Base-by-base conservation (phyloP, 2,329 filamentous ascomycete genomes). In the Microcyclosporella mali region DNA sequence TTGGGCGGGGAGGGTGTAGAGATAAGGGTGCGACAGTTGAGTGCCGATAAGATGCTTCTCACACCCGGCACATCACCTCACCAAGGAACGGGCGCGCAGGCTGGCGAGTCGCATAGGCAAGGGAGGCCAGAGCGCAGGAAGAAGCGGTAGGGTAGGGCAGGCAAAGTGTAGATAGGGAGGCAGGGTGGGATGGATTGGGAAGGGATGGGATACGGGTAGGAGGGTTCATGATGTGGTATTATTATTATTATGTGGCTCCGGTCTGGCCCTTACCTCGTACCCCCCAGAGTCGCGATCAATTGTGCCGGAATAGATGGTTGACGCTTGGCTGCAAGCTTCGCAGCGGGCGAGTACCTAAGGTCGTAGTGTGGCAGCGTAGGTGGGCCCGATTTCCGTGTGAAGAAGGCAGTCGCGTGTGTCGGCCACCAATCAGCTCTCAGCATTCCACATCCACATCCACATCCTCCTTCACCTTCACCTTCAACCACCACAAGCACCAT, bases 41-140 rank as follows among this genome's bases (percentile, higher is more conserved):
- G 34, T 33, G 34, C 29, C 29, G 41, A 11, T 34, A 34, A 17
- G 16, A 8, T 34, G 14, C 21, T 25, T n/a, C 41, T 45, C 41
- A 41, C 45, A 19, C 36, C 33, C 46, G 43, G 46, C 41, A 43
- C 40, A 32, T 43, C 33, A 33, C 38, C 33, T 37, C 27, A 37
- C 34, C 35, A 45, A 45, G 46, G 46, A 49, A 28, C 33, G 42
- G 41, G 42, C 42, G 34, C 45, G 45, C 45, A 48, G 45, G 33
- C 21, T 4, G 21, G 21, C 21, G 28, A 4, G 37, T 31, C n/a
- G 28, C 27, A 39, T 39, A 10, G 16, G 21, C 21, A 25, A 25
- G 21, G 21, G 9, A 25, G 21, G 6, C 21, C 4, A 25, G 21
- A n/a, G n/a, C n/a, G n/a, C n/a, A 17, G 37, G 37, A 39, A 19